These are phyloP conservation scores for Tulasnella sp. DNA, from an alignment of 768 basidiomycete species.

Conservation along the genomic window DNA sequence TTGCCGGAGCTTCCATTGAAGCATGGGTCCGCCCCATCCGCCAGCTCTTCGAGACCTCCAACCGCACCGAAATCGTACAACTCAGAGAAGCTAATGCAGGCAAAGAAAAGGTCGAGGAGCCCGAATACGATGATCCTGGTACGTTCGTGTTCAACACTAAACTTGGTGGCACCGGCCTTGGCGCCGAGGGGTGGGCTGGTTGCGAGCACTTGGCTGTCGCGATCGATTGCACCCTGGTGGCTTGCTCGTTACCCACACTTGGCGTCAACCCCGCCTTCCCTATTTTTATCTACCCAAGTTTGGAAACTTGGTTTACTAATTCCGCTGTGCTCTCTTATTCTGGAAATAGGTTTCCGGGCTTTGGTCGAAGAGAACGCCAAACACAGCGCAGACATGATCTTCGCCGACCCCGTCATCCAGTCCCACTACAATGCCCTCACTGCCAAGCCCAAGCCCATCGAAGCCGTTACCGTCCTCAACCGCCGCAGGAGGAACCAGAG, in stretches of 20 bases:
- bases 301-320: background rate
- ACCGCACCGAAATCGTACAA: conserved; percentile 27
- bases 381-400: conserved; percentile 20
- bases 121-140: conserved; percentile 22
- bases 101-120: conserved; percentile 22
- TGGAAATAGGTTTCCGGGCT: conserved; percentile 27
- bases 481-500: background rate
- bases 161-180: background rate
- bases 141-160: background rate
- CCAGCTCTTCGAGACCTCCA: conserved; percentile 20
- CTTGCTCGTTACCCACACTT: too few relatives aligned
- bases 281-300: background rate
- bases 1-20: conserved; percentile 10
- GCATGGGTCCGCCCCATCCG: conserved; percentile 29
- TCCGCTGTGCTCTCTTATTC: background rate
- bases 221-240: too few relatives aligned
- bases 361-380: conserved; percentile 31
- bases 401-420: conserved; percentile 23
- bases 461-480: background rate
- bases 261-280: too few relatives aligned
- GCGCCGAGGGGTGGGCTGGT: conserved; percentile 1
- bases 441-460: background rate
- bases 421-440: background rate
- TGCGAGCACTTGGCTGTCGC: background rate
- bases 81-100: conserved; percentile 23